Evolutionary conservation across 768 basidiomycete species (phyloP).

Genomic region (Suillus occidentalis): DNA sequence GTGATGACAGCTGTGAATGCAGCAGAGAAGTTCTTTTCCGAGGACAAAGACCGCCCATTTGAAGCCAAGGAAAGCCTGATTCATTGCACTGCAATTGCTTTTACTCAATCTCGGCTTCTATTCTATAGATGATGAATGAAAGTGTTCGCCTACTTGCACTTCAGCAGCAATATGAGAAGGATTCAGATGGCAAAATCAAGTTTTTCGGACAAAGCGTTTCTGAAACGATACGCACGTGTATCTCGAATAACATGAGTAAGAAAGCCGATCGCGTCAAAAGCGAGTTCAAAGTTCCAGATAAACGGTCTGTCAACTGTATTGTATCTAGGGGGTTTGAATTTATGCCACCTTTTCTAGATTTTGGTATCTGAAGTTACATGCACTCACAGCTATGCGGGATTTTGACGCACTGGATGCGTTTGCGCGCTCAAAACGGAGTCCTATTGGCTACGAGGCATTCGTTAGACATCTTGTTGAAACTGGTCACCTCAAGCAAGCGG

Average conservation of each 20-base stretch:
- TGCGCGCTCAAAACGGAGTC: conserved; percentile 83
- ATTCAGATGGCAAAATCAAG: conserved; percentile 70
- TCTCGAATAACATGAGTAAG: conserved; percentile 80
- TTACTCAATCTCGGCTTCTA: too few species aligned
- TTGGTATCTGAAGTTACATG: conserved; percentile 90
- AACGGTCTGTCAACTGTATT: conserved; percentile 56
- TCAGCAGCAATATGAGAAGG: conserved; percentile 89
- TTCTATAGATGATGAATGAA: conserved; percentile 86
- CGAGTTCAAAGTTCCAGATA: conserved; percentile 95
- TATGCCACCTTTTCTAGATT: conserved; percentile 51
- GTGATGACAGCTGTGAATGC: conserved; percentile 71
- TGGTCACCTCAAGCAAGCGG: conserved; percentile 75
- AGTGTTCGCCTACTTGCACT: conserved; percentile 66
- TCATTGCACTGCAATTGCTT: neutral
- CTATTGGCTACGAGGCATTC: conserved; percentile 94
- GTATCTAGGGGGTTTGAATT: neutral
- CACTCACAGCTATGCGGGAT: conserved; percentile 74
- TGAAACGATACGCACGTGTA: conserved; percentile 77
- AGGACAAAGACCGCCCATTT: conserved; percentile 89
- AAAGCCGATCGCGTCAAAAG: conserved; percentile 84
- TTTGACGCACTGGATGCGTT: conserved; percentile 88
- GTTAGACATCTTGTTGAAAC: conserved; percentile 76
- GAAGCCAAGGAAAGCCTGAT: conserved; percentile 76
- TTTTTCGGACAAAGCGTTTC: conserved; percentile 87
- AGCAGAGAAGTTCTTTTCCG: conserved; percentile 91